Evolutionary conservation across 208 protist species (phyloP), one percentile per base, ranked within the genome.

Genomic region (Crithidia thermophila): DNA sequence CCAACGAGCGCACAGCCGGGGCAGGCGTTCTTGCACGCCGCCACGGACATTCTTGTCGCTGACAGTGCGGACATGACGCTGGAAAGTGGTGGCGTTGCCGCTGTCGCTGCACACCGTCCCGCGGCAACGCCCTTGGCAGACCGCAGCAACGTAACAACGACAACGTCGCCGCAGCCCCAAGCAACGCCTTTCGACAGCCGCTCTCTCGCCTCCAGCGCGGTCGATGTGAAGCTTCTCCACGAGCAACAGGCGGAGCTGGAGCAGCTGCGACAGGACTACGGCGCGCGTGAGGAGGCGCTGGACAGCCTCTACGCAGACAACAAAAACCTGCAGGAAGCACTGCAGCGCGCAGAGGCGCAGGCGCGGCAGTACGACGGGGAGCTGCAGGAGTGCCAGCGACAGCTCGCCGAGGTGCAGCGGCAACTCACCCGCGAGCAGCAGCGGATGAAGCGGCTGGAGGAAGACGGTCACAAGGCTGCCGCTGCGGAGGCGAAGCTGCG

Each of bases 261-360:
- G 50, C 56, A 47, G 16, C 45, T 62, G 14, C 40, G 53, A 14
- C 50, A 55, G 9, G 81, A 87, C 55, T 63, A 61, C 51, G 45
- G 21, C 18, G 77, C 74, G 14, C 72, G 69, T 4, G 81, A 87
- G 21, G 81, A 87, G 30, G 77, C 81, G 6, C 51, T 87, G 5
- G 62, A 75, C 47, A 56, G 59, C 43, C 45, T 87, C 18, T 87
- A 84, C 69, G 47, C 64, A 4, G 81, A 87, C 59, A 72, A 69
- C 28, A 67, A 68, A 33, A 18, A 14, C 8, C 52, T 79, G 39
- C 80, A 77, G 31, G 61, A 81, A 25, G 51, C 73, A 8, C 61
- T 79, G 55, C 51, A 40, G 18, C 36, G 72, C 7, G 50, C 72
- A 3, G 68, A 73, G 27, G 58, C 62, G 25, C 68, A 72, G 33